phyloP scores from a whole-genome alignment of 805 yeast species.

The Wickerhamomyces ciferrii region DNA sequence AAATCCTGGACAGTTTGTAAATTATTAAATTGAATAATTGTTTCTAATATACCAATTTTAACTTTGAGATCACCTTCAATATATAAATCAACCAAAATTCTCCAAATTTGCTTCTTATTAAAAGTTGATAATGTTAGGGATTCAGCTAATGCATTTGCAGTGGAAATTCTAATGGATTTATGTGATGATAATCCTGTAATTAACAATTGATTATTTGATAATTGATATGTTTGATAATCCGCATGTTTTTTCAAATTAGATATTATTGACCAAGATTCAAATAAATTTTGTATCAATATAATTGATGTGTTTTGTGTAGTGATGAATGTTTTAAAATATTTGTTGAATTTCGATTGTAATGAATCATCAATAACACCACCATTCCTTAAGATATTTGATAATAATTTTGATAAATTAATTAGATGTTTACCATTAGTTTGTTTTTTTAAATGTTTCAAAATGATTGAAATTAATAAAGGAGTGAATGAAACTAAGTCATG shows the following conservation, averaged over 20 bases:
- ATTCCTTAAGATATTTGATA: constrained; percentile 15
- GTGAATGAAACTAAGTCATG: constrained; percentile 27
- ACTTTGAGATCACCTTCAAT: constrained; percentile 15
- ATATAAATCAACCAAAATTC: constrained; percentile 16
- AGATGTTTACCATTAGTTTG: too few relatives aligned
- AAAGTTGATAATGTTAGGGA: constrained; percentile 17
- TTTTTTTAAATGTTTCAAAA: constrained; percentile 30
- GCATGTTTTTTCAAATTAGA: constrained; percentile 4
- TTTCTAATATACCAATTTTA: constrained; percentile 29
- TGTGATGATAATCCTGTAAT: constrained; percentile 17
- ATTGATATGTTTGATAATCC: background rate
- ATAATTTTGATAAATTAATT: constrained; percentile 15
- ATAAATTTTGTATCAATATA: constrained; percentile 4
- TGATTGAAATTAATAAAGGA: constrained; percentile 23
- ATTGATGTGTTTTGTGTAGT: constrained; percentile 4
- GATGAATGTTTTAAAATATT: constrained; percentile 17
- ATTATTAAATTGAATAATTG: constrained; percentile 28
- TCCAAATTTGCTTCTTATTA: constrained; percentile 15
- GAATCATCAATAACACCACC: constrained; percentile 18
- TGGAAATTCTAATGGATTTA: constrained; percentile 13
- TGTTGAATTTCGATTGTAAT: constrained; percentile 10
- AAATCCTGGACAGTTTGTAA: constrained; percentile 22
- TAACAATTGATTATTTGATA: constrained; percentile 4
- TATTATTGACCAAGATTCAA: constrained; percentile 1
- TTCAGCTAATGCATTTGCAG: constrained; percentile 31